Evolutionary conservation across 768 basidiomycete species (phyloP).

Genomic region (Panellus pusillus): DNA sequence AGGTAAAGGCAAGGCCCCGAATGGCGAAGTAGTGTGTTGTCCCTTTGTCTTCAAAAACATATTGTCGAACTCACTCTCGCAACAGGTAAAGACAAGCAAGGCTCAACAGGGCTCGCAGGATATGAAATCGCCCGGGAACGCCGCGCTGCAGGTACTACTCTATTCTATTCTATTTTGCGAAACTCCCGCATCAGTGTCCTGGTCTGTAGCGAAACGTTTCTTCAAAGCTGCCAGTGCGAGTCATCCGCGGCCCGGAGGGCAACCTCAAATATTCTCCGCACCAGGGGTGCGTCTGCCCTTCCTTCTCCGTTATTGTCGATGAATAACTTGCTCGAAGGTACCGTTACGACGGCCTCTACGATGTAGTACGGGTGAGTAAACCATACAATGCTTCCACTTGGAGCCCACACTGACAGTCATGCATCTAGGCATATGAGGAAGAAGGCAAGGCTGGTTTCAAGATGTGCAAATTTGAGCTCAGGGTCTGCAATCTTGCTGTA

Average conservation of each 20-base stretch:
- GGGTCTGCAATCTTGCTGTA: background rate
- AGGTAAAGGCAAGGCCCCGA: conserved; percentile 15
- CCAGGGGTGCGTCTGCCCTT: conserved; percentile 4
- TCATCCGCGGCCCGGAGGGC: conserved; percentile 17
- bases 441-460: conserved; percentile 19
- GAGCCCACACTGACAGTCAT: too few species aligned
- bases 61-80: background rate
- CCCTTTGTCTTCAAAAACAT: background rate
- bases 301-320: too few species aligned
- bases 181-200: background rate
- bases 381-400: background rate
- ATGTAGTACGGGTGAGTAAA: conserved; percentile 1
- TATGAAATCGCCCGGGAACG: conserved; percentile 10
- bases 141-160: conserved; percentile 4
- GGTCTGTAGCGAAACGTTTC: background rate
- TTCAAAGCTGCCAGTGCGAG: conserved; percentile 6
- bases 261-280: conserved; percentile 7
- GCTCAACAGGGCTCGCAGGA: conserved; percentile 13
- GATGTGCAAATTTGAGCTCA: conserved; percentile 19
- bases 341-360: conserved; percentile 22
- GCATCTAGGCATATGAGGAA: conserved; percentile 9
- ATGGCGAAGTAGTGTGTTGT: conserved; percentile 1
- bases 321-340: background rate
- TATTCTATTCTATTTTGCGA: background rate
- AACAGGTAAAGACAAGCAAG: conserved; percentile 1